Evolutionary conservation across 2,329 filamentous ascomycete species (phyloP), one percentile per base, ranked within the genome.

Genomic region (Pseudocercospora musae): DNA sequence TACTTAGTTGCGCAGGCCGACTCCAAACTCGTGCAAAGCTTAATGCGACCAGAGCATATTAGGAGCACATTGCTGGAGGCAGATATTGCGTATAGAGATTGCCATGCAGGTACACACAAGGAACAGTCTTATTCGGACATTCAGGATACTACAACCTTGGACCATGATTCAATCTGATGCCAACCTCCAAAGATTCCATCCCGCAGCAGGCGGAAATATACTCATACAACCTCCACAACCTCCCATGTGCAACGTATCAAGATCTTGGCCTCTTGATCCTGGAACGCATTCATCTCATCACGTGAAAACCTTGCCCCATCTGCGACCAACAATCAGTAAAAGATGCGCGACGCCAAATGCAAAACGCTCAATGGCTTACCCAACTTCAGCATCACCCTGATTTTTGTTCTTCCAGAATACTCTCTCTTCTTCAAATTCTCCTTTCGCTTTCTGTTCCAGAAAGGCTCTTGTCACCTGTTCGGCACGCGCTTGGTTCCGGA

Each of bases 401-500:
- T 68, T 48, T 4, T 15, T 25, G 9, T 48, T 48, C 44, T 48
- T 37, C 50, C 50, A 54, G 18, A 54, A 54, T 9, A 54, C 50
- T 37, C 31, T 54, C n/a, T 29, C 50, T 8, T 37, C 50, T 9
- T 54, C 29, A 37, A 54, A 54, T 31, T 54, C 31, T 13, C 50
- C 50, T 20, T 54, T 23, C 29, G 18, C 27, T 13, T 33, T 54
- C 6, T 37, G 31, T 8, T 37, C 31, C 2, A 54, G 6, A 10
- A 31, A 54, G 7, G 27, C 50, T 9, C 15, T 42, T 6, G 50
- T 54, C 27, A 54, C 27, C 27, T 31, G n/a, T 27, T 54, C 50
- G 1, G 72, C 76, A 7, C 77, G 73, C 4, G 65, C 64, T 15
- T 66, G 55, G 49, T 72, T 62, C 3, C 79, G 74, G 3, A 79